A percentile compares a stretch with the other conserved stretches of the same genome.
Evolutionary conservation across 1,284 basidiomycete species (phyloP).

Genomic region (Puccinia polysora): DNA sequence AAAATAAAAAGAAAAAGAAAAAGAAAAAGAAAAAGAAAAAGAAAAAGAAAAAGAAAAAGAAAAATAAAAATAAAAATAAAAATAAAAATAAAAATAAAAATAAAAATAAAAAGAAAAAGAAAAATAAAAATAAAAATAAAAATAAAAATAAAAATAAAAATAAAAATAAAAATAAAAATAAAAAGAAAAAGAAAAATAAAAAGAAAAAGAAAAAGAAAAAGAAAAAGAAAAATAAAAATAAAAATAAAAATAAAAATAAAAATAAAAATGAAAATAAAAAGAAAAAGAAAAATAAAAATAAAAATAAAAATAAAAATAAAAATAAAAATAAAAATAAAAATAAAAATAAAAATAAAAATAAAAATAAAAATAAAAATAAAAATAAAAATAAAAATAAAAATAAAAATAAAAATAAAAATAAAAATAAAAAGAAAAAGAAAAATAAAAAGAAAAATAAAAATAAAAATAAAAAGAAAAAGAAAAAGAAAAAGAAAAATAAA

Average conservation of each 20-base stretch:
- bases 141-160: not conserved
- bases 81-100: not conserved
- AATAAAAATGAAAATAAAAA: constrained; percentile 11
- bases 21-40: not conserved
- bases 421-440: not conserved
- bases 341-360: too few relatives aligned
- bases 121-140: not conserved
- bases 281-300: too few relatives aligned
- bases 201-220: constrained; percentile 7
- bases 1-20: not conserved
- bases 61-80: not conserved
- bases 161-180: not conserved
- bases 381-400: too few relatives aligned
- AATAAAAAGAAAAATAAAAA: not conserved
- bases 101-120: not conserved
- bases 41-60: constrained; percentile 13
- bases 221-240: not conserved
- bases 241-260: constrained; percentile 5
- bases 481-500: not conserved
- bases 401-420: too few relatives aligned
- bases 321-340: too few relatives aligned
- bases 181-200: not conserved
- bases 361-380: too few relatives aligned
- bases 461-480: not conserved
- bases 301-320: too few relatives aligned